Evolutionary conservation across 352 stramenopile species (phyloP).

Genomic region (Globisporangium megalacanthum): DNA sequence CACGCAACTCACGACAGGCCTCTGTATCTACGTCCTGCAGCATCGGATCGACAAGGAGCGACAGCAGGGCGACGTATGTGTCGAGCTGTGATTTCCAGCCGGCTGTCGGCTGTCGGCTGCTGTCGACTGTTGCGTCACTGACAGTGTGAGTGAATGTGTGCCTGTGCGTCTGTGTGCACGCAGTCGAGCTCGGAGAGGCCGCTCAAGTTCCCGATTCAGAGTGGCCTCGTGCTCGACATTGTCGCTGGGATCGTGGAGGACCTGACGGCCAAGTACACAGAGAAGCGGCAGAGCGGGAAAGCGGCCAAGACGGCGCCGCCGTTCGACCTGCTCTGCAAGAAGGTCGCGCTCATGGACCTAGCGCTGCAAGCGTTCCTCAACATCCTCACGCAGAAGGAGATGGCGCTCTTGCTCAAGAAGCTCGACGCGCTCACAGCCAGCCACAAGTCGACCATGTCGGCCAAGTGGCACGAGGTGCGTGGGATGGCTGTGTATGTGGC

Average conservation of each 20-base stretch:
- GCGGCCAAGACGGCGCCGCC: constrained; percentile 27
- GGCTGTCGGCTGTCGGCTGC: neutral
- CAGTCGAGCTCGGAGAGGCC: constrained; percentile 50
- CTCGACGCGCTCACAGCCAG: constrained; percentile 61
- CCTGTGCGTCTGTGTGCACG: neutral
- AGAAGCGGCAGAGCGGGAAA: constrained; percentile 43
- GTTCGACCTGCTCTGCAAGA: constrained; percentile 76
- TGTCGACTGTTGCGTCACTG: constrained; percentile 1
- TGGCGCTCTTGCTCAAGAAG: constrained; percentile 62
- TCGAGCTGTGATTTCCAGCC: neutral
- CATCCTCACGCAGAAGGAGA: constrained; percentile 61
- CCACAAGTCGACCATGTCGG: constrained; percentile 76
- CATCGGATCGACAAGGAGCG: constrained; percentile 64
- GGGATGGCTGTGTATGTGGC: neutral
- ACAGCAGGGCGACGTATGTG: constrained; percentile 34
- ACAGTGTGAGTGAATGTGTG: neutral
- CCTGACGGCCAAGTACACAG: constrained; percentile 61
- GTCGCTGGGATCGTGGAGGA: constrained; percentile 75
- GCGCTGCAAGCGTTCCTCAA: constrained; percentile 77
- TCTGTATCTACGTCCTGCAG: constrained; percentile 78
- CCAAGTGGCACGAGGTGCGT: constrained; percentile 75
- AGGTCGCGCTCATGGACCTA: constrained; percentile 79
- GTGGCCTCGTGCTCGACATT: constrained; percentile 72
- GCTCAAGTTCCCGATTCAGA: constrained; percentile 78
- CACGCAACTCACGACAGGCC: constrained; percentile 67